phyloP scores from a whole-genome alignment of 2,329 filamentous ascomycete genomes.

The Hymenoscyphus albidus region DNA sequence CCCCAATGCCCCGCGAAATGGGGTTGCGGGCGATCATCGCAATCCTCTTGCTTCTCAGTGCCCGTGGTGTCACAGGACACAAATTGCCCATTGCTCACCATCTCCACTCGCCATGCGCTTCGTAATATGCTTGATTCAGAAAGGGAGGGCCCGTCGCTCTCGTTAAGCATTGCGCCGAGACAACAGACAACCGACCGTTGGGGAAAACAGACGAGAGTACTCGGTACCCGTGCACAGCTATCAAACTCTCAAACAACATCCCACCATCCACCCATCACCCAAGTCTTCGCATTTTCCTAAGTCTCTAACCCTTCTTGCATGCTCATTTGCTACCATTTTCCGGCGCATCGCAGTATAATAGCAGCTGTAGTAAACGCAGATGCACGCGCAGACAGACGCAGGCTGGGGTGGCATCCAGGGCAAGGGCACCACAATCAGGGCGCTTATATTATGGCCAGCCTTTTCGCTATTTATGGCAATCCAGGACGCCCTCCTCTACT shows the following conservation, averaged over 20 bases:
- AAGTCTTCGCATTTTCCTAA: neutral
- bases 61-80: constrained; percentile 1
- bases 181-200: neutral
- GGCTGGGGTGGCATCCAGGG: neutral
- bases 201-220: neutral
- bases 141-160: neutral
- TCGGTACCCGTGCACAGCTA: neutral
- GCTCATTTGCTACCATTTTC: neutral
- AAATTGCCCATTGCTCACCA: neutral
- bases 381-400: constrained; percentile 2
- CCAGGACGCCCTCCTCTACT: constrained; percentile 1
- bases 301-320: neutral
- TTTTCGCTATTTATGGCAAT: constrained; percentile 1
- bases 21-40: neutral
- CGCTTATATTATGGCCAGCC: neutral
- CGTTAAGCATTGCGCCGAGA: neutral
- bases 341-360: neutral
- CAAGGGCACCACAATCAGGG: neutral
- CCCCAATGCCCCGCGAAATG: constrained; percentile 1
- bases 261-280: neutral
- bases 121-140: constrained; percentile 3
- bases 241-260: neutral
- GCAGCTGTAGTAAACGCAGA: neutral
- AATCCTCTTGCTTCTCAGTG: neutral
- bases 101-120: neutral